phyloP scores from a whole-genome alignment of 2,329 filamentous ascomycete genomes.

The Calonectria hongkongensis region DNA sequence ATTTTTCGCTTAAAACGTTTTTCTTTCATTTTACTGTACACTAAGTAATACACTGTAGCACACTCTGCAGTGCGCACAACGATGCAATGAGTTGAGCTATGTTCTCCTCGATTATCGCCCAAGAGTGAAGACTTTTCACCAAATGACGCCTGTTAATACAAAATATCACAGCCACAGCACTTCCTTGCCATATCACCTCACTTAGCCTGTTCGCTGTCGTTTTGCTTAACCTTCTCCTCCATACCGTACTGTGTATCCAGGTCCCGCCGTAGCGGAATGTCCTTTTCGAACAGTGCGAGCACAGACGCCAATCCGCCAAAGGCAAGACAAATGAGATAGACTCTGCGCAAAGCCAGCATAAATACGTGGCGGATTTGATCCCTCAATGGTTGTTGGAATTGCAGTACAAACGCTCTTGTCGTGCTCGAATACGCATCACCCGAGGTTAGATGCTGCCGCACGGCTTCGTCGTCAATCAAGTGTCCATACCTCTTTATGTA shows the following conservation, averaged over 20 bases:
- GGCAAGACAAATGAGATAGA: conserved; percentile 50
- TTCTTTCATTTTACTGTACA: not conserved
- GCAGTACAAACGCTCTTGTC: conserved; percentile 50
- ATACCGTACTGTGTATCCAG: conserved; percentile 56
- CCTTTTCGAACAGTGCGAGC: conserved; percentile 52
- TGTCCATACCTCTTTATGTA: conserved; percentile 49
- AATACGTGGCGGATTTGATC: conserved; percentile 54
- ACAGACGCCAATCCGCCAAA: conserved; percentile 50
- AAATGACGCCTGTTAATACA: not conserved
- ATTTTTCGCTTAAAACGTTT: not conserved
- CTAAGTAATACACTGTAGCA: not conserved
- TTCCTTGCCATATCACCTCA: no score
- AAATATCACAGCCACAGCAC: not conserved
- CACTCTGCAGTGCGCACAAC: not conserved
- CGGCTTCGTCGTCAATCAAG: conserved; percentile 47
- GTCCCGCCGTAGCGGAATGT: conserved; percentile 52
- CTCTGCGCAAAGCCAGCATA: conserved; percentile 47
- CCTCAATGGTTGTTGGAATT: conserved; percentile 44
- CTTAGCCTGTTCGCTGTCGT: conserved; percentile 8
- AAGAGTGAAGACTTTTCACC: not conserved
- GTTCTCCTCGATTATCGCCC: not conserved
- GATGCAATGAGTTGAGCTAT: not conserved
- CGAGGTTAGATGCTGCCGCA: conserved; percentile 41
- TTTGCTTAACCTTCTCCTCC: conserved; percentile 39
- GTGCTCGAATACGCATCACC: conserved; percentile 56